phyloP scores from a whole-genome alignment of 2,329 filamentous ascomycete species.

The Fusarium sp. region DNA sequence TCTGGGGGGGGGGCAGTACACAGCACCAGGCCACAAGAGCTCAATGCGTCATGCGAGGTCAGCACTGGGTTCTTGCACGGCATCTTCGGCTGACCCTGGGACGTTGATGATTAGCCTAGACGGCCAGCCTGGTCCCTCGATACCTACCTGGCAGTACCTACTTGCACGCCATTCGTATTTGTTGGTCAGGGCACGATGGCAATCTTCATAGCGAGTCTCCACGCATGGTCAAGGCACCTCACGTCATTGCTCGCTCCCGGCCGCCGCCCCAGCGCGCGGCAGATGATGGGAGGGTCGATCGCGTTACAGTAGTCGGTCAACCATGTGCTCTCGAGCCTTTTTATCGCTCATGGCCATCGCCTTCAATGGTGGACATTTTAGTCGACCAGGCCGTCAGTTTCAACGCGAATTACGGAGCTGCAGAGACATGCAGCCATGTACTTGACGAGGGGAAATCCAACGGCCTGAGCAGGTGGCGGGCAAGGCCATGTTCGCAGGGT shows the following conservation, averaged over 20 bases:
- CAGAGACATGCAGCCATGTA: slow-evolving; percentile 28
- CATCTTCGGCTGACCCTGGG: slow-evolving; percentile 27
- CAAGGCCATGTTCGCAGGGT: slow-evolving; percentile 32
- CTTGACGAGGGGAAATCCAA: slow-evolving; percentile 4
- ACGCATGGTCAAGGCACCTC: slow-evolving; percentile 3
- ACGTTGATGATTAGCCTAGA: slow-evolving; percentile 6
- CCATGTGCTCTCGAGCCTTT: slow-evolving; percentile 3
- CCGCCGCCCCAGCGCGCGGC: slow-evolving; percentile 17
- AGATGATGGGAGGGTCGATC: slow-evolving; percentile 25
- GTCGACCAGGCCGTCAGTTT: slow-evolving; percentile 10
- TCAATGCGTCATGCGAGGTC: slow-evolving; percentile 31
- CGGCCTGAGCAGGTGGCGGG: slow-evolving; percentile 18
- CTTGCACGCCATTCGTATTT: neutral
- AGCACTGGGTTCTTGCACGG: slow-evolving; percentile 28
- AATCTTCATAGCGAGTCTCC: neutral
- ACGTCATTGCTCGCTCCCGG: slow-evolving; percentile 32
- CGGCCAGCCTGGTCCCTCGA: slow-evolving; percentile 1
- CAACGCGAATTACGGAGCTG: slow-evolving; percentile 30
- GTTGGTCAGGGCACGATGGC: neutral
- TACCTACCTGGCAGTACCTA: neutral
- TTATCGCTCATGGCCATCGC: slow-evolving; percentile 9
- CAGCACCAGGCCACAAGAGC: slow-evolving; percentile 3
- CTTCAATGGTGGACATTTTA: slow-evolving; percentile 8
- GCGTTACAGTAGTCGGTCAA: slow-evolving; percentile 3
- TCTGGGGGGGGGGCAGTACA: slow-evolving; percentile 5